phyloP scores from a whole-genome alignment of 176 grass and related monocot genomes.

The Poa pratensis region DNA sequence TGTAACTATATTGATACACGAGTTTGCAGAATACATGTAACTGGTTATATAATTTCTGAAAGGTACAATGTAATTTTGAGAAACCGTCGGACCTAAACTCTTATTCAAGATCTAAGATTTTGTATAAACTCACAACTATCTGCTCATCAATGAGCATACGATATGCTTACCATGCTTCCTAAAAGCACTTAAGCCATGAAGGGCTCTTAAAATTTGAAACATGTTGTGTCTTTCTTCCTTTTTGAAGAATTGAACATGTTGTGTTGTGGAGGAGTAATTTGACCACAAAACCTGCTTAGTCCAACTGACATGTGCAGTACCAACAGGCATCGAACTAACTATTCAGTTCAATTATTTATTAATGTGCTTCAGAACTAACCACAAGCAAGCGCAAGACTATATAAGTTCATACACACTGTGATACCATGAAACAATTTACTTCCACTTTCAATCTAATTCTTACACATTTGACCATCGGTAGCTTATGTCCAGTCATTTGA shows the following conservation, averaged over 20 bases:
- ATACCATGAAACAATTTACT: constrained; percentile 7
- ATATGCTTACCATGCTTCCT: no score
- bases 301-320: neutral
- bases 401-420: neutral
- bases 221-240: no score
- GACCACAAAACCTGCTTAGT: neutral
- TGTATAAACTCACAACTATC: no score
- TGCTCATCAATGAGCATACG: no score
- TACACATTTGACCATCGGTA: neutral
- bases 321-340: neutral
- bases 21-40: no score
- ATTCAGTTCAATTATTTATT: neutral
- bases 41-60: no score
- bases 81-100: no score
- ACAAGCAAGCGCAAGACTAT: neutral
- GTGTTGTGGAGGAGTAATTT: neutral
- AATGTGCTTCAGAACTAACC: neutral
- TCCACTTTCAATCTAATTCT: neutral
- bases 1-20: no score
- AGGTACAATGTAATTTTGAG: no score
- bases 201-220: no score
- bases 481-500: neutral
- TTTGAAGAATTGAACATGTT: neutral
- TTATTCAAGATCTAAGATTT: no score
- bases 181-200: no score